Conservation (phyloP, 495 filamentous ascomycete genomes). For the Annulohypoxylon stygium region DNA sequence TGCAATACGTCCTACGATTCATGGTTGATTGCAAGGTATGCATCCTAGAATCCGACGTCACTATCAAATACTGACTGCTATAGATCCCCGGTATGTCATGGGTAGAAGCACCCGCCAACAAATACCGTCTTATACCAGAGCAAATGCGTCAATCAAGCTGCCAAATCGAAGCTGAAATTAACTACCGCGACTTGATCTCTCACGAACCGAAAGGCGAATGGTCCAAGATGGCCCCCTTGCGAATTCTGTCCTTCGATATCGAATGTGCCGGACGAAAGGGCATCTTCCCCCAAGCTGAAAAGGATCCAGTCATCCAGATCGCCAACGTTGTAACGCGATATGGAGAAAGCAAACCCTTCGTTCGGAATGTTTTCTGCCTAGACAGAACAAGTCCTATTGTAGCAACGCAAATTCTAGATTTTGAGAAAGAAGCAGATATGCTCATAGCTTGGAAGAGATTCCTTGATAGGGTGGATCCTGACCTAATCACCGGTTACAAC, state of each 20-base stretch:
- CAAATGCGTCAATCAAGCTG: conserved; percentile 84
- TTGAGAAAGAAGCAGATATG: conserved; percentile 84
- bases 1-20: conserved; percentile 94
- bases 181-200: conserved; percentile 85
- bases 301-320: conserved; percentile 98
- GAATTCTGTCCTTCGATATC: conserved; percentile 97
- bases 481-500: conserved; percentile 99
- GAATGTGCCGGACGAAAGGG: conserved; percentile 98
- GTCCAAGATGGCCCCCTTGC: conserved; percentile 97
- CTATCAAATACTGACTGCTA: conserved; percentile 31
- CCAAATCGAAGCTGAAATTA: conserved; percentile 90
- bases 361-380: conserved; percentile 95
- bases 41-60: background rate
- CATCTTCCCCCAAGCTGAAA: conserved; percentile 91
- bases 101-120: conserved; percentile 84
- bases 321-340: conserved; percentile 97
- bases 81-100: conserved; percentile 95
- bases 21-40: conserved; percentile 93
- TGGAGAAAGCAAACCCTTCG: conserved; percentile 94
- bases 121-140: conserved; percentile 74
- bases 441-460: conserved; percentile 90
- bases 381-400: conserved; percentile 93
- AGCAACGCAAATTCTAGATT: conserved; percentile 92
- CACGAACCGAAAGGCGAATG: conserved; percentile 94
- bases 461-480: conserved; percentile 89